Evolutionary conservation across 306 rosid genomes (phyloP).

Genomic region (Hippophae gyantsensis): DNA sequence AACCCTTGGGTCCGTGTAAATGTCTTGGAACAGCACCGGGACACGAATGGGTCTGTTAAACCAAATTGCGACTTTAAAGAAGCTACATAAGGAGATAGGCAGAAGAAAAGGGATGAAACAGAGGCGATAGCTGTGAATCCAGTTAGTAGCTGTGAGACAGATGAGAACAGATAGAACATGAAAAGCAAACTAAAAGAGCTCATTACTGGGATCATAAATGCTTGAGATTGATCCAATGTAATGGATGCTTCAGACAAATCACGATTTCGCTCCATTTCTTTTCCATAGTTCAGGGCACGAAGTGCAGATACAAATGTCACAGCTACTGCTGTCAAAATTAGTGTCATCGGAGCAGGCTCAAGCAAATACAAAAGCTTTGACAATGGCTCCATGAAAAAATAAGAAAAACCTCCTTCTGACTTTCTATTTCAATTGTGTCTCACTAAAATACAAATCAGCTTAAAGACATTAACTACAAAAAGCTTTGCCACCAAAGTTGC

Average conservation of each 20-base stretch:
- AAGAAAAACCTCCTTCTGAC: slow-evolving; percentile 5
- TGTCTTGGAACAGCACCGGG: slow-evolving; percentile 90
- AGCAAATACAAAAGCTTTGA: slow-evolving; percentile 77
- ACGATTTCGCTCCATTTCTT: slow-evolving; percentile 89
- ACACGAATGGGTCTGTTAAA: slow-evolving; percentile 79
- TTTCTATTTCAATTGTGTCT: slow-evolving; percentile 20
- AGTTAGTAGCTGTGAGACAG: slow-evolving; percentile 86
- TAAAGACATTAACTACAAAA: slow-evolving; percentile 10
- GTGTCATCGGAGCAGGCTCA: slow-evolving; percentile 82
- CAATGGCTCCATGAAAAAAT: slow-evolving; percentile 59
- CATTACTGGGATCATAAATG: slow-evolving; percentile 95
- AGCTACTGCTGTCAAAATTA: slow-evolving; percentile 76
- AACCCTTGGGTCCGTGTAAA: slow-evolving; percentile 66
- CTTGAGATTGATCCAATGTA: slow-evolving; percentile 83
- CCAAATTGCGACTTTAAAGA: slow-evolving; percentile 62
- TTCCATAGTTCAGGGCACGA: slow-evolving; percentile 84
- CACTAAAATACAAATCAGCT: slow-evolving; percentile 3
- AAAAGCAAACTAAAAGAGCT: slow-evolving; percentile 89
- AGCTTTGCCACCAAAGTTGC: slow-evolving; percentile 48
- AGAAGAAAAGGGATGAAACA: slow-evolving; percentile 75
- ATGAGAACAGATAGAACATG: slow-evolving; percentile 95
- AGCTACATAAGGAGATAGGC: slow-evolving; percentile 61
- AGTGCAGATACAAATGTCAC: slow-evolving; percentile 94
- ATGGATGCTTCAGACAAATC: slow-evolving; percentile 80
- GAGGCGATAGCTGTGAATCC: slow-evolving; percentile 86